Evolutionary conservation across 352 stramenopile genomes (phyloP).

Genomic region (Pythium phragmitis): DNA sequence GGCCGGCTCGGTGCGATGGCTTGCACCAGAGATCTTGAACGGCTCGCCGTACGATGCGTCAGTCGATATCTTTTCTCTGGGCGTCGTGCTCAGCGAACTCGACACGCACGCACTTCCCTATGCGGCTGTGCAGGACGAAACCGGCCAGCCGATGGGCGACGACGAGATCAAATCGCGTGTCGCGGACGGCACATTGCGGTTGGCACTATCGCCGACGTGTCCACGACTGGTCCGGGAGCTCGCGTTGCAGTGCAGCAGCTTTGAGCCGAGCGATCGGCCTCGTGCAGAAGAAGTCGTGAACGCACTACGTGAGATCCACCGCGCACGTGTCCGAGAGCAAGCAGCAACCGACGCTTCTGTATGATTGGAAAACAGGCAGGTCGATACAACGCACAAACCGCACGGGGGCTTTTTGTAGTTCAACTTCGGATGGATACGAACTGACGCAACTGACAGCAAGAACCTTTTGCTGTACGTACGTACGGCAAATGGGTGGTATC

Average conservation of each 20-base stretch:
- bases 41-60: constrained; percentile 9
- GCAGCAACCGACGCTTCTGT: neutral
- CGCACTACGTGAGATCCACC: neutral
- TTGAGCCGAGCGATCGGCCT: constrained; percentile 4
- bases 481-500: too few species aligned
- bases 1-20: constrained; percentile 10
- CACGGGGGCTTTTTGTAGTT: too few species aligned
- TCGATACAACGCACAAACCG: neutral
- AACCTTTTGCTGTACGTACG: too few species aligned
- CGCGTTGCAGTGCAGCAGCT: constrained; percentile 8
- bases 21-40: constrained; percentile 19
- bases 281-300: neutral
- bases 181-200: constrained; percentile 5
- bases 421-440: neutral
- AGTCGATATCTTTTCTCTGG: constrained; percentile 22
- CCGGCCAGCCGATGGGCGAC: constrained; percentile 6
- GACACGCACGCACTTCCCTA: constrained; percentile 18
- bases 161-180: constrained; percentile 5
- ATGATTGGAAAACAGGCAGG: neutral
- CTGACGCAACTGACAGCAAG: too few species aligned
- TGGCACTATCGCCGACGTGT: constrained; percentile 4
- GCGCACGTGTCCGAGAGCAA: neutral
- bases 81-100: constrained; percentile 22
- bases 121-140: constrained; percentile 9
- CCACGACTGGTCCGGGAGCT: constrained; percentile 1